Percentiles rank a stretch among this genome's conserved stretches.
Conservation (phyloP, 1,139 yeast genomes). For the Geotrichum phurueaensis region DNA sequence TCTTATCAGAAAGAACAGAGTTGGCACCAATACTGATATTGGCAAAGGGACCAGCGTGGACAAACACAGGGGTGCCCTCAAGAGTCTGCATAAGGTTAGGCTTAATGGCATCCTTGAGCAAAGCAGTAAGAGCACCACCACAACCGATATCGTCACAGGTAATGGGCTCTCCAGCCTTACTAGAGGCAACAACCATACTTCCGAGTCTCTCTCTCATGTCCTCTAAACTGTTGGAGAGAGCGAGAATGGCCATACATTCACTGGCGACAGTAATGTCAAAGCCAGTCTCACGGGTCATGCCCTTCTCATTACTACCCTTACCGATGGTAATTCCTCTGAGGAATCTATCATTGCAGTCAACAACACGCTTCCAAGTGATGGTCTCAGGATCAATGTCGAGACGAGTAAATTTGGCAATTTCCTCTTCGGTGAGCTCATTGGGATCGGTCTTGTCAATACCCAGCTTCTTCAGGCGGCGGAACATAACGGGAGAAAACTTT, state of each 20-base stretch:
- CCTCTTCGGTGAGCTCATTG: slow-evolving; percentile 73
- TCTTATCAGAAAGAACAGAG: slow-evolving; percentile 89
- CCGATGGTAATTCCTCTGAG: slow-evolving; percentile 89
- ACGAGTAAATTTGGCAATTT: slow-evolving; percentile 68
- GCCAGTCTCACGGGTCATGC: slow-evolving; percentile 82
- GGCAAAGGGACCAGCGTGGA: slow-evolving; percentile 98
- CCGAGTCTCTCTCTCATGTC: slow-evolving; percentile 93
- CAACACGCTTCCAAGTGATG: slow-evolving; percentile 94
- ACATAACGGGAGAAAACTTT: slow-evolving; percentile 71
- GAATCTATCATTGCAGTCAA: slow-evolving; percentile 92
- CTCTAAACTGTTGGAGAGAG: slow-evolving; percentile 72
- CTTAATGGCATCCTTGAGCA: slow-evolving; percentile 93
- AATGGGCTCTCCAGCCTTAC: slow-evolving; percentile 76
- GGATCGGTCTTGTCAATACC: slow-evolving; percentile 82
- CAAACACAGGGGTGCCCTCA: slow-evolving; percentile 97
- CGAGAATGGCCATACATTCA: slow-evolving; percentile 96
- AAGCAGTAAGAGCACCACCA: slow-evolving; percentile 95
- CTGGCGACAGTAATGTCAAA: slow-evolving; percentile 96
- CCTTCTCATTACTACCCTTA: slow-evolving; percentile 92
- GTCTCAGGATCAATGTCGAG: slow-evolving; percentile 90
- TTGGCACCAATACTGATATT: slow-evolving; percentile 96
- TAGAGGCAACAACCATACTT: slow-evolving; percentile 81
- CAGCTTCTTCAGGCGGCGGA: slow-evolving; percentile 68
- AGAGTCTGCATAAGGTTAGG: slow-evolving; percentile 97
- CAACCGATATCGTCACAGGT: slow-evolving; percentile 96